Percentiles rank a stretch among this genome's conserved stretches.
phyloP scores from a whole-genome alignment of 495 filamentous ascomycete species.

The Darksidea phi region DNA sequence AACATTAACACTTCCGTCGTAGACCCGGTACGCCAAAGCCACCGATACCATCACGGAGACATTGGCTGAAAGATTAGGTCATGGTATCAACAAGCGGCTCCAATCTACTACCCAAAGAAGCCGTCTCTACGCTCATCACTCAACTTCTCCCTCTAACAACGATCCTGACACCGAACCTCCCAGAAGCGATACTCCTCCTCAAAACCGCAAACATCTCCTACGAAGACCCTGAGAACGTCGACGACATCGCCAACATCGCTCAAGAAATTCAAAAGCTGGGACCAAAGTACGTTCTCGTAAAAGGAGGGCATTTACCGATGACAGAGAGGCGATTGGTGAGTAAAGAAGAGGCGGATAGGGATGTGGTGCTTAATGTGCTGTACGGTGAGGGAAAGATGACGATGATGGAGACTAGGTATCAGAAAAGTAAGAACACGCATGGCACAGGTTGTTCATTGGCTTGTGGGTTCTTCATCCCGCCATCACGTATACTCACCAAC shows the following conservation, averaged over 20 bases:
- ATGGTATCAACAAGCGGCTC: slow-evolving; percentile 90
- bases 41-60: neutral
- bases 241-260: slow-evolving; percentile 67
- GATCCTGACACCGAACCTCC: slow-evolving; percentile 86
- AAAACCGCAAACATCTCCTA: slow-evolving; percentile 54
- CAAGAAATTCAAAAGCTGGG: slow-evolving; percentile 65
- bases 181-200: slow-evolving; percentile 77
- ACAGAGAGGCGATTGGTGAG: slow-evolving; percentile 59
- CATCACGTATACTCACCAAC: neutral
- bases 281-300: slow-evolving; percentile 76
- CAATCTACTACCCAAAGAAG: slow-evolving; percentile 66
- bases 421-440: slow-evolving; percentile 78
- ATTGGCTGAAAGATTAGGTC: slow-evolving; percentile 54
- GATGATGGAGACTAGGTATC: slow-evolving; percentile 66
- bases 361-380: slow-evolving; percentile 72
- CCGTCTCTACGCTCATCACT: slow-evolving; percentile 62
- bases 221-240: slow-evolving; percentile 53
- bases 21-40: slow-evolving; percentile 67
- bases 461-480: slow-evolving; percentile 52
- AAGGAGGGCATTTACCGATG: slow-evolving; percentile 89
- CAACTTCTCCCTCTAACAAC: slow-evolving; percentile 73
- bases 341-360: slow-evolving; percentile 54
- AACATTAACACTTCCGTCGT: slow-evolving; percentile 65
- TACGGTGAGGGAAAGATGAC: slow-evolving; percentile 56
- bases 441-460: slow-evolving; percentile 95